phyloP scores from a whole-genome alignment of 129 eudicot species.

The Tagetes patula region DNA sequence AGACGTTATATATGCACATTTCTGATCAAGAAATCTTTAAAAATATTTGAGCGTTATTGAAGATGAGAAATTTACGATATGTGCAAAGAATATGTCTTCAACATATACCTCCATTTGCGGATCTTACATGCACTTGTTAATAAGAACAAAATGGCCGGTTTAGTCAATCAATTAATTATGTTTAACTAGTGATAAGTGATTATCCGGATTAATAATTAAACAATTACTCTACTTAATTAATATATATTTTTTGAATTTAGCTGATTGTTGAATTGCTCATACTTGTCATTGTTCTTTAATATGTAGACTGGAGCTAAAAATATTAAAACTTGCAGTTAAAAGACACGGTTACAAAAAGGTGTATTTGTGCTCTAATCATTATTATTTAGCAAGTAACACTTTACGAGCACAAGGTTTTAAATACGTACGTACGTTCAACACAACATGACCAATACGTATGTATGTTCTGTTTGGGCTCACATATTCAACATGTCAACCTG shows the following conservation, averaged over 20 bases:
- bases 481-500: no score
- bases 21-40: neutral
- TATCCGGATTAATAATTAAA: slow-evolving; percentile 9
- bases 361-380: no score
- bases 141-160: slow-evolving; percentile 11
- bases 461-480: no score
- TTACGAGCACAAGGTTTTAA: no score
- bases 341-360: no score
- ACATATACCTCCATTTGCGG: slow-evolving; percentile 26
- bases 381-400: no score
- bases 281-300: no score
- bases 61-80: slow-evolving; percentile 14
- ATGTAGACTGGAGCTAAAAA: no score
- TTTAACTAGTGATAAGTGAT: neutral
- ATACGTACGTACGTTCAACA: no score
- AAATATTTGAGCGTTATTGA: slow-evolving; percentile 7
- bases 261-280: neutral
- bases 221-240: neutral
- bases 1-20: no score
- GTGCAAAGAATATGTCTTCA: neutral
- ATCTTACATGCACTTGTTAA: slow-evolving; percentile 19
- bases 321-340: no score
- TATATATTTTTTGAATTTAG: neutral
- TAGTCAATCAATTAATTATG: neutral
- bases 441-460: no score